phyloP scores from a whole-genome alignment of 768 basidiomycete genomes.

The Leucocoprinus birnbaumii region DNA sequence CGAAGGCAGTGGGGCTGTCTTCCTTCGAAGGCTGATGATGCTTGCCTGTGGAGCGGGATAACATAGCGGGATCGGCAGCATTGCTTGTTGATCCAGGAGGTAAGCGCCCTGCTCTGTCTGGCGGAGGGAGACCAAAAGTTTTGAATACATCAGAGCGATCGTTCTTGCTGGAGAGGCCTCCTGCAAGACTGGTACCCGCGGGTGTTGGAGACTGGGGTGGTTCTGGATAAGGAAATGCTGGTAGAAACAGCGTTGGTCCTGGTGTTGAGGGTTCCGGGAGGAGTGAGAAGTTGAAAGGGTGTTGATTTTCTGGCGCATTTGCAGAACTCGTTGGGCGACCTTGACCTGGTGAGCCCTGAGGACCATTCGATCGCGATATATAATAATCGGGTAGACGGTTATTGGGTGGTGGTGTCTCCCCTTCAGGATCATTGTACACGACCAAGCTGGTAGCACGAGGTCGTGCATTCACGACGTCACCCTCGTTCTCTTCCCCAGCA shows the following conservation, averaged over 20 bases:
- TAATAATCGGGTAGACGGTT: constrained; percentile 53
- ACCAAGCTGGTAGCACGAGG: constrained; percentile 40
- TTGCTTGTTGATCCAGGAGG: constrained; percentile 2
- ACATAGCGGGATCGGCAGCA: constrained; percentile 35
- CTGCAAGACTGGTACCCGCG: constrained; percentile 26
- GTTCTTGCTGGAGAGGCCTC: constrained; percentile 23
- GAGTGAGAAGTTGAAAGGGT: constrained; percentile 51
- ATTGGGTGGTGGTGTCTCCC: constrained; percentile 43
- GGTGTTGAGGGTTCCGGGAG: constrained; percentile 51
- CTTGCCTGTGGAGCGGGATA: constrained; percentile 26
- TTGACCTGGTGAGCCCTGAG: constrained; percentile 14
- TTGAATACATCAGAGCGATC: constrained; percentile 45
- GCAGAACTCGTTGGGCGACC: constrained; percentile 41
- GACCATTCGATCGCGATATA: constrained; percentile 31
- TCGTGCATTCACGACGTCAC: constrained; percentile 11
- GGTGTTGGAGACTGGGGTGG: constrained; percentile 60
- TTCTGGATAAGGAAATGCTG: constrained; percentile 50
- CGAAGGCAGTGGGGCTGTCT: constrained; percentile 42
- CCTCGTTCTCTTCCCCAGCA: constrained; percentile 11
- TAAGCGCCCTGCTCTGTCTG: constrained; percentile 22
- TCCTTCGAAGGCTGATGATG: constrained; percentile 35
- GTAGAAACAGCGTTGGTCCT: constrained; percentile 40
- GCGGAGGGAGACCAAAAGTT: constrained; percentile 42
- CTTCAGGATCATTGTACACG: constrained; percentile 44
- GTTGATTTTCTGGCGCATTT: constrained; percentile 48